Base-by-base conservation (phyloP, 495 filamentous ascomycete genomes). In the Neurospora discreta region DNA sequence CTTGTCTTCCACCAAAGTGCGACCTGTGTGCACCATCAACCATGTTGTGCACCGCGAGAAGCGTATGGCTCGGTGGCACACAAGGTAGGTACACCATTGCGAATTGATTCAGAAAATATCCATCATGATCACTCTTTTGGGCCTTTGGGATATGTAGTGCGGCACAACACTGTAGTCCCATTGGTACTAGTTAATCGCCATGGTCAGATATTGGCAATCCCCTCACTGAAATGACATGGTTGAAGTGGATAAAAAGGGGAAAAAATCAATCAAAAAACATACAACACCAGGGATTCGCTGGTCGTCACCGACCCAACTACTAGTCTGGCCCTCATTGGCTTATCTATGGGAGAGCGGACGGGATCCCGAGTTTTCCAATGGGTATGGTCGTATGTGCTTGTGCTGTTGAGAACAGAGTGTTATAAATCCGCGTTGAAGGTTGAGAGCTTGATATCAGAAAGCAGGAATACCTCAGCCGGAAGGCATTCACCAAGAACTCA, bases 281-380 rank as follows among this genome's bases (percentile, higher is more conserved):
- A 82, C 82, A 82, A 81, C 82, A 84, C 81, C 79, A 68, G 77
- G 82, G 73, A 81, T 83, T 84, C 82, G 79, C 82, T 79, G 79
- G 78, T 83, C 80, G 81, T 83, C 82, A 82, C 81, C 82, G 78
- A 82, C 80, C 78, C 79, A 79, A 83, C 80, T 83, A 82, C 82
- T 83, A 58, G 46, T 58, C 23, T 60, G 52, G 52, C 52, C 52
- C 52, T 60, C 52, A 60, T 23, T 60, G 23, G 79, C 76, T 82
- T 82, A 77, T 80, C 80, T 81, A 83, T 77, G 83, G 82, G 80
- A 82, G 83, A 85, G 82, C 84, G 82, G 82, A 85, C 83, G 83
- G 84, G 82, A 83, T 82, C 79, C 82, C 83, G 82, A 81, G 75
- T 80, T 80, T 73, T 84, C 82, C 26, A 33, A 13, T 60, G 52